phyloP scores from a whole-genome alignment of 1,139 yeast species.

The Geotrichum phurueaensis region DNA sequence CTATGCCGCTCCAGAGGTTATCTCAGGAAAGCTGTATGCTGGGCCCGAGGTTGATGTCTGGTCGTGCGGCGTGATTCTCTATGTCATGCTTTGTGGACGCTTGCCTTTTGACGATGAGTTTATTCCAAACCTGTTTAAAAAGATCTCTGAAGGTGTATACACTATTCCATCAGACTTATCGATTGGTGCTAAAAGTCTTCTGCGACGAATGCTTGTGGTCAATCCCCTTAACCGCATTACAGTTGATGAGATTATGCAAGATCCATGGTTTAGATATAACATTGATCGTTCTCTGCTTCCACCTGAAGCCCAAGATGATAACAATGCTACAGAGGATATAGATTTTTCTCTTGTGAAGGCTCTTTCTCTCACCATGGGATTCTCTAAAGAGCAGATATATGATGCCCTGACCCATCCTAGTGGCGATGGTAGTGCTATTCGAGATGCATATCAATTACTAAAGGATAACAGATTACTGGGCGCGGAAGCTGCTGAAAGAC shows the following conservation, averaged over 20 bases:
- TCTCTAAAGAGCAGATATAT: slow-evolving; percentile 77
- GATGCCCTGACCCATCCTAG: slow-evolving; percentile 54
- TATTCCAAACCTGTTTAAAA: slow-evolving; percentile 91
- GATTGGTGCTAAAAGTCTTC: slow-evolving; percentile 76
- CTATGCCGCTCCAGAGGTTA: slow-evolving; percentile 98
- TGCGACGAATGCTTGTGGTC: slow-evolving; percentile 91
- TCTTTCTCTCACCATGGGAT: slow-evolving; percentile 85
- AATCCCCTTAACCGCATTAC: slow-evolving; percentile 95
- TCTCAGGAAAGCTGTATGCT: slow-evolving; percentile 91
- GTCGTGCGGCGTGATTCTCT: slow-evolving; percentile 95
- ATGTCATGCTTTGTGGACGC: slow-evolving; percentile 95
- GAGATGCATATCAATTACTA: slow-evolving; percentile 87
- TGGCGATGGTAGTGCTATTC: slow-evolving; percentile 62
- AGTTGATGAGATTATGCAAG: slow-evolving; percentile 88
- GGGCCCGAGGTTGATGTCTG: slow-evolving; percentile 99
- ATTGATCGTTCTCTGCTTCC: slow-evolving; percentile 80
- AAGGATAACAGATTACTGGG: slow-evolving; percentile 67
- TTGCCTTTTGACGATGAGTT: slow-evolving; percentile 97
- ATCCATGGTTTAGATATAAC: slow-evolving; percentile 87
- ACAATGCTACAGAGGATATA: too few relatives aligned
- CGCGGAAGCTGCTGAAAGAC: slow-evolving; percentile 22
- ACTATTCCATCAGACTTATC: slow-evolving; percentile 86
- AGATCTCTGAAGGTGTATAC: slow-evolving; percentile 91
- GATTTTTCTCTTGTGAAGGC: slow-evolving; percentile 75
- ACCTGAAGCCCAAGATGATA: slow-evolving; percentile 50